Evolutionary conservation across 2,329 filamentous ascomycete species (phyloP).

Genomic region (Elsinoe batatas): DNA sequence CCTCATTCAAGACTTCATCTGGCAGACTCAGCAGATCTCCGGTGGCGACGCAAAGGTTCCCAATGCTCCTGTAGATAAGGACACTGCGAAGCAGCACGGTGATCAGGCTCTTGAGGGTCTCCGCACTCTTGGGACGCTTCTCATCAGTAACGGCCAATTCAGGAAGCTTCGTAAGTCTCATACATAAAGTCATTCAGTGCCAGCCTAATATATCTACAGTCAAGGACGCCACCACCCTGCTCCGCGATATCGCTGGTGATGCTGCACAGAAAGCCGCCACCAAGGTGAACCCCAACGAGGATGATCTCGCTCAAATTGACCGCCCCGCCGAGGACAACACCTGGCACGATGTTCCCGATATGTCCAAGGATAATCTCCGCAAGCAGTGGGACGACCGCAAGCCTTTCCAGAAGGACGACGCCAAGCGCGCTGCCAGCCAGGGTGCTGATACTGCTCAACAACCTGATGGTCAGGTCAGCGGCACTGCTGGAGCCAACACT

Average conservation of each 20-base stretch:
- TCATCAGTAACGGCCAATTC: conserved; percentile 95
- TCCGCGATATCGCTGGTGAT: conserved; percentile 88
- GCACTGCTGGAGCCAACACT: conserved; percentile 35
- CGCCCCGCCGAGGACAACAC: conserved; percentile 78
- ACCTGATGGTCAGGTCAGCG: conserved; percentile 41
- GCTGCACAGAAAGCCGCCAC: conserved; percentile 69
- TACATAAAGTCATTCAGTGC: not conserved
- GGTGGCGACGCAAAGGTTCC: conserved; percentile 53
- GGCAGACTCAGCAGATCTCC: conserved; percentile 72
- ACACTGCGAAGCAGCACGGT: conserved; percentile 69
- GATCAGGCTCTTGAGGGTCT: conserved; percentile 76
- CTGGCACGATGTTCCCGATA: conserved; percentile 79
- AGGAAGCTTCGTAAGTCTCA: conserved; percentile 65
- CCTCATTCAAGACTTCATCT: conserved; percentile 91
- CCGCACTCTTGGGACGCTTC: conserved; percentile 73
- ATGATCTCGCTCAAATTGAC: conserved; percentile 68
- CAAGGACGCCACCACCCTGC: conserved; percentile 66
- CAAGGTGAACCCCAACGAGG: conserved; percentile 66
- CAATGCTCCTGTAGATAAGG: conserved; percentile 61
- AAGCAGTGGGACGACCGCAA: conserved; percentile 53
- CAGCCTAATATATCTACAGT: conserved; percentile 36
- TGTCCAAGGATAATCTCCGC: conserved; percentile 61
- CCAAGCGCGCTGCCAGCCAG: conserved; percentile 49
- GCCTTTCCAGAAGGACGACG: conserved; percentile 48
- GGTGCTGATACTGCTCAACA: conserved; percentile 43